Conservation (phyloP, 2,329 filamentous ascomycete genomes). For the Sordariomycetes sp. region DNA sequence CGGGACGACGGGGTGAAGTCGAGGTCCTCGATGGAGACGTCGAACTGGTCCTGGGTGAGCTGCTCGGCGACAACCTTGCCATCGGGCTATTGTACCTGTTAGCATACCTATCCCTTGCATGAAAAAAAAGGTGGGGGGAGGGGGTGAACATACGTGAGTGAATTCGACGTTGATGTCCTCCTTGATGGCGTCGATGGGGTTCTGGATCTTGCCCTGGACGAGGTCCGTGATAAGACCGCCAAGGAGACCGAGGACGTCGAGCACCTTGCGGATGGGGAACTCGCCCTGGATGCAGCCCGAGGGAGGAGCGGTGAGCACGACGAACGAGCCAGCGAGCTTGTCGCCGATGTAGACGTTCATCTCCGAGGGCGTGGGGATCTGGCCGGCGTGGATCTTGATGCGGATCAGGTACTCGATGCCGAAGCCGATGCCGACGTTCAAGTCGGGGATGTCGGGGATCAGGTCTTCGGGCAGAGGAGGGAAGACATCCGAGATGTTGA, state of each 20-base stretch:
- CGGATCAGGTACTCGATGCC: conserved; percentile 19
- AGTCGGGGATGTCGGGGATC: neutral
- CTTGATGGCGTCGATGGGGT: neutral
- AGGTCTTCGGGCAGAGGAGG: neutral
- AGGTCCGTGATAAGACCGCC: neutral
- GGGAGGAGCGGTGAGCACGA: conserved; percentile 23
- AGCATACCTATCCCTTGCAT: neutral
- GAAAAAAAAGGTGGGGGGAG: neutral
- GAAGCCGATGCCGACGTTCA: neutral
- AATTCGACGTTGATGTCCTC: conserved; percentile 3
- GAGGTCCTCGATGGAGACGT: conserved; percentile 7
- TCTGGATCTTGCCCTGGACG: neutral
- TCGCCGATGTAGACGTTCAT: conserved; percentile 22
- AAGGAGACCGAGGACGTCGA: neutral
- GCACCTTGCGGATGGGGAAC: neutral
- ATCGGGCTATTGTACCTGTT: conserved; percentile 5
- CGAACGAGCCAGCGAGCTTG: conserved; percentile 19
- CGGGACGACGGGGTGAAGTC: conserved; percentile 4
- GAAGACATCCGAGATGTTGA: neutral
- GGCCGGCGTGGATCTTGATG: conserved; percentile 20
- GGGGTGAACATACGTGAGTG: neutral
- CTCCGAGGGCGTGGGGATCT: conserved; percentile 23
- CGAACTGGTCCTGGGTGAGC: conserved; percentile 4
- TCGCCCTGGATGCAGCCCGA: neutral
- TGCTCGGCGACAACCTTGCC: conserved; percentile 6